Conservation (phyloP, 2,329 filamentous ascomycete genomes). For the Sarocladiaceae sp. region DNA sequence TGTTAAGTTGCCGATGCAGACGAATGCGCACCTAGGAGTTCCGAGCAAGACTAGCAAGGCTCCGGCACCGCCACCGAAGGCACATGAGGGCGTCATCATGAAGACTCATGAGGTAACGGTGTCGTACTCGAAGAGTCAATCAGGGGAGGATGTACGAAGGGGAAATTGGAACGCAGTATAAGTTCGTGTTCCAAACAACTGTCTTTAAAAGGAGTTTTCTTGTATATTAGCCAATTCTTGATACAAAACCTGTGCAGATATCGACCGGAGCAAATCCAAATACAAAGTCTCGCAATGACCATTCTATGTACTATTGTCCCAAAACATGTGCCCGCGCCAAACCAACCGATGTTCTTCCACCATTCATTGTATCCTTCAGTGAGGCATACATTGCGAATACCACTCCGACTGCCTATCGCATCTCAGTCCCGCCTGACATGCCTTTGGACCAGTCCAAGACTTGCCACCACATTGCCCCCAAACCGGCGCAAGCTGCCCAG, state of each 20-base stretch:
- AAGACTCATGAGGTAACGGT: constrained; percentile 6
- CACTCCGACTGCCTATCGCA: background rate
- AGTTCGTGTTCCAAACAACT: background rate
- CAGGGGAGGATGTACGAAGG: background rate
- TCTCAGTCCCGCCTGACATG: background rate
- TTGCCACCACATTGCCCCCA: background rate
- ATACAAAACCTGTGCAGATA: no score
- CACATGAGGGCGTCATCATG: background rate
- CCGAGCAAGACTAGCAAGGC: background rate
- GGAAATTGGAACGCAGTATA: background rate
- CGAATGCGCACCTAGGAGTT: background rate
- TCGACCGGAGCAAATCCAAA: no score
- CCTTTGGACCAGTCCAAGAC: background rate
- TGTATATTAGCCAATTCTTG: background rate
- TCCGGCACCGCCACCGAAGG: background rate
- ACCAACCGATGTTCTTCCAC: no score
- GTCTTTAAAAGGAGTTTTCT: background rate
- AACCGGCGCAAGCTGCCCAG: background rate
- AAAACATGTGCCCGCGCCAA: no score
- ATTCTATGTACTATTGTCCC: no score
- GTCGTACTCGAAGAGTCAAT: background rate
- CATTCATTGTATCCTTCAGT: no score
- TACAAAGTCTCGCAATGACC: no score
- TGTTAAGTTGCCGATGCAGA: constrained; percentile 35
- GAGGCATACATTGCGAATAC: background rate